A percentile compares a stretch with the other conserved stretches of the same genome.
Evolutionary conservation across 208 protist species (phyloP).

Genomic region (Wallacemonas rigidus): DNA sequence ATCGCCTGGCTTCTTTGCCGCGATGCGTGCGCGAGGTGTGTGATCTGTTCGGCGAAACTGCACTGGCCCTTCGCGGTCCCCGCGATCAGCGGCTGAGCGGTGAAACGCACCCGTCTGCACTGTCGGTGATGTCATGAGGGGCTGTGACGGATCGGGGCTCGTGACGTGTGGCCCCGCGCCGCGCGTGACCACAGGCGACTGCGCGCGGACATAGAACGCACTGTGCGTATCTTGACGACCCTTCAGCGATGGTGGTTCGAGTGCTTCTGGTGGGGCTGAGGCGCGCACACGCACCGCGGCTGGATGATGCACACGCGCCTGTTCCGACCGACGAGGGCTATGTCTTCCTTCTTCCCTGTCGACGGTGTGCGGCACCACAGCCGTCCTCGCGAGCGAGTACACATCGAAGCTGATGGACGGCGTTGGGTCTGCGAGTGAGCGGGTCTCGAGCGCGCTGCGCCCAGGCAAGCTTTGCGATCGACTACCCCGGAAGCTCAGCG

Average conservation of each 20-base stretch:
- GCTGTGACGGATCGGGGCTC: neutral
- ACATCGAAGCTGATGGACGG: slow-evolving; percentile 10
- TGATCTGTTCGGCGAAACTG: neutral
- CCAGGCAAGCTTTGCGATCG: neutral
- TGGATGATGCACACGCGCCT: neutral
- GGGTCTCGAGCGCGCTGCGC: neutral
- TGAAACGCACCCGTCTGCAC: neutral
- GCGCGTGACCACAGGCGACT: neutral
- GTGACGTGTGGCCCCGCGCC: neutral
- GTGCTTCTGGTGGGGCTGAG: neutral
- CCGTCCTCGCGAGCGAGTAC: slow-evolving; percentile 7
- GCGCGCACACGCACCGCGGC: neutral
- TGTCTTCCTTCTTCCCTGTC: too few species aligned
- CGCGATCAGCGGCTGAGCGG: neutral
- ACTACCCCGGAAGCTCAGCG: slow-evolving; percentile 3
- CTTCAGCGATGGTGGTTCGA: neutral
- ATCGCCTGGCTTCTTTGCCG: neutral
- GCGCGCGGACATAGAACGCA: neutral
- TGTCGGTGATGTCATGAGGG: neutral
- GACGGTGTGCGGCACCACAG: neutral
- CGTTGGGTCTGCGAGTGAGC: neutral
- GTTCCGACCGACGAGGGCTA: too few species aligned
- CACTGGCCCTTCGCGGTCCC: neutral
- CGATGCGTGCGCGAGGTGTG: neutral
- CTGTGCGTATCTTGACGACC: neutral